A percentile compares a stretch with the other conserved stretches of the same genome.
phyloP scores from a whole-genome alignment of 805 yeast genomes.

The Candida boidinii region DNA sequence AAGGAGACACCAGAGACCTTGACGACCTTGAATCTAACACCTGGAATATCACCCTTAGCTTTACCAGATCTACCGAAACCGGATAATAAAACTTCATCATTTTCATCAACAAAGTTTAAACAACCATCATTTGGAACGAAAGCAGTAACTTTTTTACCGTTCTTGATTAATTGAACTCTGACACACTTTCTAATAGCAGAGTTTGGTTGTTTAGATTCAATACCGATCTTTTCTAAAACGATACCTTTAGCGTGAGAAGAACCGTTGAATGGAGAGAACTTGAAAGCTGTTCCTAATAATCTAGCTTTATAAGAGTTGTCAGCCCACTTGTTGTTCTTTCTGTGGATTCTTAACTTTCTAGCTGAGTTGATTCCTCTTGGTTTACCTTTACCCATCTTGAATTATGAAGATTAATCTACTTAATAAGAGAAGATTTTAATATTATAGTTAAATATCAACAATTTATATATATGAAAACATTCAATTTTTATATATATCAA shows the following conservation, averaged over 20 bases:
- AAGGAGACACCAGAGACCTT: conserved; percentile 99
- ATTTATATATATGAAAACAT: too few relatives aligned
- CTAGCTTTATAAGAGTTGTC: conserved; percentile 97
- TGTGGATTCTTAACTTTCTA: conserved; percentile 99
- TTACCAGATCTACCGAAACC: conserved; percentile 99
- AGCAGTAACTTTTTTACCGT: conserved; percentile 99
- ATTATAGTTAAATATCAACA: too few relatives aligned
- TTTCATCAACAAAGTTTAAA: conserved; percentile 98
- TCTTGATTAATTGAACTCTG: conserved; percentile 99
- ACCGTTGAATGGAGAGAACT: conserved; percentile 99
- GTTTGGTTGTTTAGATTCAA: conserved; percentile 99
- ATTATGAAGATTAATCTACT: neutral
- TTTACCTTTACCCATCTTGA: conserved; percentile 97
- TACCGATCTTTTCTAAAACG: conserved; percentile 98
- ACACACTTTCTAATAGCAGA: conserved; percentile 99
- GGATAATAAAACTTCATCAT: conserved; percentile 98
- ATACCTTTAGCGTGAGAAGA: conserved; percentile 99
- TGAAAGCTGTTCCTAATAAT: conserved; percentile 99
- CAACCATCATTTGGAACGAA: conserved; percentile 99
- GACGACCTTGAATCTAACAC: conserved; percentile 99
- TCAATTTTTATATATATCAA: too few relatives aligned
- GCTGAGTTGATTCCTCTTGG: conserved; percentile 99
- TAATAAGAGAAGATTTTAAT: neutral
- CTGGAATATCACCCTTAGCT: conserved; percentile 99
- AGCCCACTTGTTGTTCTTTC: conserved; percentile 99